Percentiles rank a stretch among this genome's conserved stretches.
These are phyloP conservation scores for Phytophthora idaei DNA, from an alignment of 352 stramenopile genomes.

Conservation along the genomic window DNA sequence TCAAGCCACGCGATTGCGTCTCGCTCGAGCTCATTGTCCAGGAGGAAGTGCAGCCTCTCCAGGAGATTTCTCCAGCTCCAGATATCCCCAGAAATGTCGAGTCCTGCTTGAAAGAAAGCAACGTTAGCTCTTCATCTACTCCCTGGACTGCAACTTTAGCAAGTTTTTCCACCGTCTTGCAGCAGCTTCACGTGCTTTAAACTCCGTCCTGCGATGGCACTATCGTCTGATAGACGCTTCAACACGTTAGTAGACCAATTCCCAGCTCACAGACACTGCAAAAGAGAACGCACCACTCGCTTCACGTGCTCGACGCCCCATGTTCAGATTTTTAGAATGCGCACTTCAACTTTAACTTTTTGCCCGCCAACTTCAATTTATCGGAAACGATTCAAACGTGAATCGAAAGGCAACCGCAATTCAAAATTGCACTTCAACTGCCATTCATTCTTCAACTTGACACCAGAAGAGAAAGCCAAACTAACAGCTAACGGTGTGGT, in stretches of 20 bases:
- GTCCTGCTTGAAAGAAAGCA: conserved; percentile 6
- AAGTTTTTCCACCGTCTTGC: conserved; percentile 12
- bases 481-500: conserved; percentile 27
- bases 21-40: conserved; percentile 23
- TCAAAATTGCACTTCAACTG: not conserved
- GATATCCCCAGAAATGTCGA: not conserved
- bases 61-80: conserved; percentile 31
- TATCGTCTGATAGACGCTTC: not conserved
- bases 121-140: not conserved
- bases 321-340: conserved; percentile 17
- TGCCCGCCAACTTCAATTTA: not conserved
- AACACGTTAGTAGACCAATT: not conserved
- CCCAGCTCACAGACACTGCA: not conserved
- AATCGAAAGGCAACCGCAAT: conserved; percentile 1
- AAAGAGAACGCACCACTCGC: conserved; percentile 12
- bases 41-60: conserved; percentile 23
- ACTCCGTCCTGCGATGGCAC: not conserved
- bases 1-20: conserved; percentile 26
- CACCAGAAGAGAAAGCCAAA: conserved; percentile 17
- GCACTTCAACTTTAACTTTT: conserved; percentile 28
- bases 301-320: conserved; percentile 31
- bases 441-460: conserved; percentile 1
- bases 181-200: conserved; percentile 29
- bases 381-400: conserved; percentile 4
- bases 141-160: not conserved